Evolutionary conservation across 2,329 filamentous ascomycete species (phyloP), one percentile per base, ranked within the genome.

Genomic region (Clonostachys byssicola): DNA sequence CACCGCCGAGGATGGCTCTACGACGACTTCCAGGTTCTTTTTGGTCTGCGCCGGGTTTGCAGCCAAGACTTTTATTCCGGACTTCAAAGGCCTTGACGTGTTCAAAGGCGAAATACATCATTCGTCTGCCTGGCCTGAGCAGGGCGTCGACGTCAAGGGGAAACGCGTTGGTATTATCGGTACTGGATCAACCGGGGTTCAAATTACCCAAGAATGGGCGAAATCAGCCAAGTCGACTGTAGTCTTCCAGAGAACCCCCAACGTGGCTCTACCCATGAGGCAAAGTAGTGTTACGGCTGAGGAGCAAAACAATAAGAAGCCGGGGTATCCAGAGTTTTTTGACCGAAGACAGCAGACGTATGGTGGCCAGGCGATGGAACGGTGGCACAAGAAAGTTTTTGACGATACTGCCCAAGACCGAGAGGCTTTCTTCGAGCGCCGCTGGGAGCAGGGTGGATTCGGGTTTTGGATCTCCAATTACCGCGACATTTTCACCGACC

Each of bases 101-200:
- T 44, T 44, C 42, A n/a, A 16, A 7, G 42, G 42, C 6, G 36
- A n/a, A 8, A 34, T 23, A 34, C n/a, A n/a, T n/a, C 30, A 44
- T 36, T 34, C 42, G 16, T 44, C 42, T 10, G 12, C n/a, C 42
- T 44, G 42, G 42, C 42, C 42, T n/a, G 36, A 44, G 34, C 30
- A 34, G 5, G 10, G 12, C 12, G 30, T 34, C 6, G 70, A 78
- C 46, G 72, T 82, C 23, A 70, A 71, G 39, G 73, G 73, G 43
- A 86, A 86, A 59, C 71, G 74, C n/a, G 74, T 80, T 44, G 83
- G 75, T 14, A 73, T 86, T 47, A 78, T 87, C 34, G 83, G 83
- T 12, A 86, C 81, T 0, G 83, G 83, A 2, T 78, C 81, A 0
- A 80, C 80, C 0, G 83, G 83, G 1, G 75, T 86, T 2, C 83